Conservation (phyloP, 177 flowering plant genomes). For the Vitis hybrid region DNA sequence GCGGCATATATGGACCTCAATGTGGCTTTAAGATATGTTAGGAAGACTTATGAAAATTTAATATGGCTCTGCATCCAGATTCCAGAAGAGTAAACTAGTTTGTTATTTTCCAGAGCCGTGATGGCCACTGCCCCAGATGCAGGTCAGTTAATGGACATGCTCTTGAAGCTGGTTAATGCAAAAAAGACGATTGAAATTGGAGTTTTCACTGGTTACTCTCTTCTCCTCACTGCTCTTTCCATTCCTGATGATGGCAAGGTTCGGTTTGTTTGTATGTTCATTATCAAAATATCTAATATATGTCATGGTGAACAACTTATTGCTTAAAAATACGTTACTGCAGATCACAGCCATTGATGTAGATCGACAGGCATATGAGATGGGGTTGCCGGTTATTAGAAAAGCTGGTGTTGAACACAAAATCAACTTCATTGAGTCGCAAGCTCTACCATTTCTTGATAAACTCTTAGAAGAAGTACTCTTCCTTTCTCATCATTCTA, state of each 20-base stretch:
- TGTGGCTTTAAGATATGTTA: not conserved
- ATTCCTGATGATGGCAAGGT: conserved; percentile 45
- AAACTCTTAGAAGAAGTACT: conserved; percentile 6
- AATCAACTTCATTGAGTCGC: conserved; percentile 41
- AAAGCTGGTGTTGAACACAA: conserved; percentile 55
- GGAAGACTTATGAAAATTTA: not conserved
- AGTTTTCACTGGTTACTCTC: conserved; percentile 46
- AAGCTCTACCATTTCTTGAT: conserved; percentile 40
- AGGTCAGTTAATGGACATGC: conserved; percentile 37
- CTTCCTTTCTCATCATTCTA: not conserved
- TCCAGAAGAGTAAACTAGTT: not conserved
- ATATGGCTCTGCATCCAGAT: not conserved
- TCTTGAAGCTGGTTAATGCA: conserved; percentile 33
- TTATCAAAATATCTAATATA: not conserved
- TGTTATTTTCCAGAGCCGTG: conserved; percentile 13
- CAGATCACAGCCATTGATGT: conserved; percentile 56
- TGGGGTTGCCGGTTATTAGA: conserved; percentile 45
- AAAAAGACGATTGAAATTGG: conserved; percentile 44
- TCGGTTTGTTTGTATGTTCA: no score
- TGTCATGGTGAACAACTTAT: not conserved
- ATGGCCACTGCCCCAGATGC: conserved; percentile 38
- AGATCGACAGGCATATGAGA: conserved; percentile 37
- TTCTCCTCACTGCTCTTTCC: conserved; percentile 39
- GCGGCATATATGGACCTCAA: no score
- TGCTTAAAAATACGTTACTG: not conserved